Percentiles rank a stretch among this genome's conserved stretches.
Conservation (phyloP, 192 early-diverging fungal genomes). For the Coemansia javaensis region DNA sequence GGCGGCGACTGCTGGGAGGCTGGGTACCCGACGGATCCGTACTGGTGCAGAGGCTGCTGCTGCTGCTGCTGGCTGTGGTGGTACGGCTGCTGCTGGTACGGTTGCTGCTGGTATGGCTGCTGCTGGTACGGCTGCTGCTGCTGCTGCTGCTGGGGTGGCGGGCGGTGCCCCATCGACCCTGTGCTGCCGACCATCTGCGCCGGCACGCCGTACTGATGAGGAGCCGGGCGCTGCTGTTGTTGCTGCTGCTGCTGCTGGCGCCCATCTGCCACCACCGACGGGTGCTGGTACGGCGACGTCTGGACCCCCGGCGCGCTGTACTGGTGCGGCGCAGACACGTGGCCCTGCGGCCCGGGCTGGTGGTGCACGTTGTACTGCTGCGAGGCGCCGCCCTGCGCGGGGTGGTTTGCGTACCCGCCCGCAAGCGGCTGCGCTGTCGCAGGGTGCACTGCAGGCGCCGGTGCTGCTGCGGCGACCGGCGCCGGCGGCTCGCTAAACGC, state of each 20-base stretch:
- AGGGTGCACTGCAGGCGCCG: no score
- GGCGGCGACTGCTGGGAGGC: no score
- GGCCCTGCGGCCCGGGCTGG: conserved; percentile 7
- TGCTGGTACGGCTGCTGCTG: conserved; percentile 12
- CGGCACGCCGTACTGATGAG: no score
- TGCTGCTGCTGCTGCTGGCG: not conserved
- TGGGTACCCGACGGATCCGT: no score
- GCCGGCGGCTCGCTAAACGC: conserved; percentile 16
- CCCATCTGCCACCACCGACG: not conserved
- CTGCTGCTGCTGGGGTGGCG: conserved; percentile 12
- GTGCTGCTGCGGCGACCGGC: conserved; percentile 4
- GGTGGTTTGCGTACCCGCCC: conserved; percentile 15
- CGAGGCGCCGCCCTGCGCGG: conserved; percentile 12
- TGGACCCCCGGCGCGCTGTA: not conserved
- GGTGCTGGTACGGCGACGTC: conserved; percentile 13
- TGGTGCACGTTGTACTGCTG: conserved; percentile 21
- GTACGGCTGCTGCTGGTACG: no score
- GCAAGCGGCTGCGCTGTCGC: conserved; percentile 12
- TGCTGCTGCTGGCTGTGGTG: no score
- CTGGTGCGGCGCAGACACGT: conserved; percentile 10
- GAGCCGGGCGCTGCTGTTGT: not conserved
- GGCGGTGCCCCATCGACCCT: not conserved
- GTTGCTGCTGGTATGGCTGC: no score
- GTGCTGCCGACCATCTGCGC: no score
- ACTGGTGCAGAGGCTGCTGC: no score